These are phyloP conservation scores for Fragaria vesca DNA, from an alignment of 306 rosid genomes.

Conservation along the genomic window DNA sequence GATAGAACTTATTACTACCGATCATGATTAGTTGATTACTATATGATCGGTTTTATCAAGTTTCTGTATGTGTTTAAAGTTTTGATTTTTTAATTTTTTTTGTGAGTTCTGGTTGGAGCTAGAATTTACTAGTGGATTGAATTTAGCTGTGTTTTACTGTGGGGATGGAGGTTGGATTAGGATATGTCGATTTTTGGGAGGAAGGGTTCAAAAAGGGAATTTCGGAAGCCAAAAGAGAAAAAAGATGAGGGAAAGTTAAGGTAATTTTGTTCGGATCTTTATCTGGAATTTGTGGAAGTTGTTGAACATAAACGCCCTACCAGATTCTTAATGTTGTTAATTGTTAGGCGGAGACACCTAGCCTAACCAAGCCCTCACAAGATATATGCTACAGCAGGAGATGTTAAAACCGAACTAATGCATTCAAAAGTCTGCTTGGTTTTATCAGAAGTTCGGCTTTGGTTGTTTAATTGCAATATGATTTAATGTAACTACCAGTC, in stretches of 20 bases:
- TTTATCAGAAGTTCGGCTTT: neutral
- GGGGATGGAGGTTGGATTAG: neutral
- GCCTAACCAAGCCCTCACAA: neutral
- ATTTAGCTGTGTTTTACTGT: neutral
- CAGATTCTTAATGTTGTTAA: neutral
- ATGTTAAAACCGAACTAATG: no score
- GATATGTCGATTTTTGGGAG: neutral
- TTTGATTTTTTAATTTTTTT: neutral
- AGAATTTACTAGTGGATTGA: neutral
- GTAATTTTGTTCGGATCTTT: neutral
- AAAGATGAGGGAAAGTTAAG: neutral
- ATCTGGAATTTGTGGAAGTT: conserved; percentile 1
- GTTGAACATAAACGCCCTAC: neutral
- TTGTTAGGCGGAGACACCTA: neutral
- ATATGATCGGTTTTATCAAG: neutral
- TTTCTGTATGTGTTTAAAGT: neutral
- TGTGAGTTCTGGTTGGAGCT: neutral
- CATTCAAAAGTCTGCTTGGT: neutral
- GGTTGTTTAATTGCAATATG: neutral
- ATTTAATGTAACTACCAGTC: neutral
- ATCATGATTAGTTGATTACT: neutral
- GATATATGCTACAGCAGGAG: neutral
- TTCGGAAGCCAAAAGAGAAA: neutral
- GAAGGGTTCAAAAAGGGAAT: neutral
- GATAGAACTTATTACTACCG: neutral